Evolutionary conservation across 176 grass and related monocot genomes (phyloP), one percentile per base, ranked within the genome.

Genomic region (Musa schizocarpa): DNA sequence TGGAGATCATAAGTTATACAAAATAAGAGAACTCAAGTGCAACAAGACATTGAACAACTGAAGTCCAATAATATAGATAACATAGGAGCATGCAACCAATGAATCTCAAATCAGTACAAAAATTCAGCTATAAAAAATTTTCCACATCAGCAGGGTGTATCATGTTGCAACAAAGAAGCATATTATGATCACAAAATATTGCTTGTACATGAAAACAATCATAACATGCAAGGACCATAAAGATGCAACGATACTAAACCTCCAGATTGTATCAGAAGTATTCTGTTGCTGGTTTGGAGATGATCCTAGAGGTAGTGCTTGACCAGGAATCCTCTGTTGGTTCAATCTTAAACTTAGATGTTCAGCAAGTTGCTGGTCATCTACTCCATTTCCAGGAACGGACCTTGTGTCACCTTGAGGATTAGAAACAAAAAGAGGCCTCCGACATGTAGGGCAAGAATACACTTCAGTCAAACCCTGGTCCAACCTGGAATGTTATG

Each of bases 391-490:
- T 50, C 62, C 19, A 23, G 77, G 19, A 34, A 68, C 79, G 69
- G 90, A 75, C 76, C 90, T 85, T 56, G 71, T 73, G 63, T 79
- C 82, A 24, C 84, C 84, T 83, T 87, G 83, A 71, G 69, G 9
- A 54, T 81, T 82, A 55, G 86, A 85, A 63, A 86, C 53, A 88
- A 83, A 84, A 59, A 99, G 86, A 57, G 96, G 85, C 80, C 96
- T 91, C 82, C 91, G 82, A 82, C 96, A 99, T 78, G 91, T 95
- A 79, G 96, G 96, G 72, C 96, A 99, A 74, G 91, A 95, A 78
- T 99, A 99, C 61, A 81, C 88, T 51, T 99, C 96, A 59, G 87
- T 89, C 76, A 94, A 78, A 43, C 96, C 88, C 81, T 99, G 91
- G 85, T 99, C 96, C 74, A 99, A 87, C 96, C 96, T 99, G 84